Evolutionary conservation across 1,284 basidiomycete genomes (phyloP).

Genomic region (Sparassis latifolia): DNA sequence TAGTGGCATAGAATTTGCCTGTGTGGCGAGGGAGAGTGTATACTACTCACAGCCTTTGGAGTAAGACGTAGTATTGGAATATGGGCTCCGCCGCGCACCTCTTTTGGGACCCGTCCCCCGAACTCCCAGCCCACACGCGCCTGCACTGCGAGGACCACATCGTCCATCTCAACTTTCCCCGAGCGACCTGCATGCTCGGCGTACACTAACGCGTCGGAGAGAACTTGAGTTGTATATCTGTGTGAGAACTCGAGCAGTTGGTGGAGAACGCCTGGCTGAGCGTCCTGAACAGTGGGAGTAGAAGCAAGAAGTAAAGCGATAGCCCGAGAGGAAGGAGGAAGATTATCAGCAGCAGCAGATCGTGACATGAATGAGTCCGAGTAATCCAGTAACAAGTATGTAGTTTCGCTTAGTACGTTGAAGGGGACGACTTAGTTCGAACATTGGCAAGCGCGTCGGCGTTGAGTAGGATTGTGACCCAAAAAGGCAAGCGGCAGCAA

Average conservation of each 20-base stretch:
- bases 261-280: constrained; percentile 89
- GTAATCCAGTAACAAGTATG: not conserved
- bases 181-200: constrained; percentile 86
- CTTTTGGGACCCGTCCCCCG: constrained; percentile 89
- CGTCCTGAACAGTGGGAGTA: constrained; percentile 89
- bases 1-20: constrained; percentile 85
- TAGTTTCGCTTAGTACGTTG: too few species aligned
- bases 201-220: constrained; percentile 88
- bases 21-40: constrained; percentile 81
- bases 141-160: constrained; percentile 88
- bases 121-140: constrained; percentile 93
- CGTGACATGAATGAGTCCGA: constrained; percentile 46
- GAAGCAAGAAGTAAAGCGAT: constrained; percentile 91
- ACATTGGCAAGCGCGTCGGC: too few species aligned
- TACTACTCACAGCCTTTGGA: constrained; percentile 47
- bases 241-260: constrained; percentile 96
- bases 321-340: constrained; percentile 86
- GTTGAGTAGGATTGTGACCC: too few species aligned
- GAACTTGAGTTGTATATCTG: constrained; percentile 88
- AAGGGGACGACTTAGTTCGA: too few species aligned
- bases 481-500: too few species aligned
- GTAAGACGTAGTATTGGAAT: not conserved
- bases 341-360: constrained; percentile 47
- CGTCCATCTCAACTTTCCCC: constrained; percentile 84
- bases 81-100: constrained; percentile 49